Percentiles rank a stretch among this genome's conserved stretches.
These are phyloP conservation scores for Cicer bijugum DNA, from an alignment of 306 rosid species.

Conservation along the genomic window DNA sequence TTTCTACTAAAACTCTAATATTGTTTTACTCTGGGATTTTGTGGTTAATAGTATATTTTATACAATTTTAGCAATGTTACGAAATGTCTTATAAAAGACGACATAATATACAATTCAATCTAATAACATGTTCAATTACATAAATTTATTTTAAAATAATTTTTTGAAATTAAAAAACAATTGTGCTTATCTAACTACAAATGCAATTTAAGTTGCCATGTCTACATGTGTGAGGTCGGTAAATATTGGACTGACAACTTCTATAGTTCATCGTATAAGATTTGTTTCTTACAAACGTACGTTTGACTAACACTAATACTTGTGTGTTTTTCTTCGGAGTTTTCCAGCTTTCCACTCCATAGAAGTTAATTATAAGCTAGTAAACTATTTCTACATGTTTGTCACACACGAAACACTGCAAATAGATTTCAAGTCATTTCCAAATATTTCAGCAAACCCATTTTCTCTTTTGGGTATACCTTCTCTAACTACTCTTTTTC, in stretches of 20 bases:
- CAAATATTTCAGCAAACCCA: conserved; percentile 42
- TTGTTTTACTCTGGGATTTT: too few relatives aligned
- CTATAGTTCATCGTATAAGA: neutral
- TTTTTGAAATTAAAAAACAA: too few relatives aligned
- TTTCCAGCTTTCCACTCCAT: conserved; percentile 5
- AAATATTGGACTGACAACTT: neutral
- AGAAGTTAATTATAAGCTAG: conserved; percentile 6
- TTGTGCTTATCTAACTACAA: too few relatives aligned
- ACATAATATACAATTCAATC: too few relatives aligned
- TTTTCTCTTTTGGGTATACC: conserved; percentile 64
- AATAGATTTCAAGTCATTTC: conserved; percentile 2
- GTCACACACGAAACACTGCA: conserved; percentile 20
- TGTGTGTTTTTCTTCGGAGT: conserved; percentile 24
- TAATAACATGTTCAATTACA: too few relatives aligned
- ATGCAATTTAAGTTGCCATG: too few relatives aligned
- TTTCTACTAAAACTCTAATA: too few relatives aligned
- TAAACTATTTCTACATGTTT: neutral
- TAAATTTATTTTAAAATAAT: too few relatives aligned
- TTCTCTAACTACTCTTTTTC: conserved; percentile 51
- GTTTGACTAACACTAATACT: neutral
- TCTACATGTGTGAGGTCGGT: too few relatives aligned
- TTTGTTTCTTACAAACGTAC: neutral
- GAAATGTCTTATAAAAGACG: too few relatives aligned
- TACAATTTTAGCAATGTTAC: rapidly evolving
- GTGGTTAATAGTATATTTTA: too few relatives aligned